A percentile compares a stretch with the other conserved stretches of the same genome.
phyloP scores from a whole-genome alignment of 2,329 filamentous ascomycete species.

The Onygenales sp. region DNA sequence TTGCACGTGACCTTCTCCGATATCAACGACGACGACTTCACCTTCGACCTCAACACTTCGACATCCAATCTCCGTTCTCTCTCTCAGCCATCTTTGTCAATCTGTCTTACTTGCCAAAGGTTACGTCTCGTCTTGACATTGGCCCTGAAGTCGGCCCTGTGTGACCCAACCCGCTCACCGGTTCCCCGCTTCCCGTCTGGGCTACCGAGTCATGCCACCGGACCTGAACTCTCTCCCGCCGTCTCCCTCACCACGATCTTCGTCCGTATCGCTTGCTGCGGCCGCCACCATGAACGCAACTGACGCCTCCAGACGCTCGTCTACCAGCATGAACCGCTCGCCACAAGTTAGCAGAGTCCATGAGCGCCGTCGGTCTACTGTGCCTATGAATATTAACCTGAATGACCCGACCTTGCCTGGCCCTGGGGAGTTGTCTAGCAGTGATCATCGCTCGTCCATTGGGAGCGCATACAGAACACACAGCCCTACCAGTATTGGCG shows the following conservation, averaged over 20 bases:
- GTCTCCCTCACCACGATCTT: conserved; percentile 53
- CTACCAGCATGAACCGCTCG: conserved; percentile 24
- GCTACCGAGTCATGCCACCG: conserved; percentile 50
- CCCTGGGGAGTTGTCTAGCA: conserved; percentile 28
- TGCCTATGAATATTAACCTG: conserved; percentile 29
- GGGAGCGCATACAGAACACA: conserved; percentile 30
- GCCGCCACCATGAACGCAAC: conserved; percentile 70
- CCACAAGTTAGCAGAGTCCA: conserved; percentile 18
- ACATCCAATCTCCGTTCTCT: neutral
- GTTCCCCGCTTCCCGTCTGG: neutral
- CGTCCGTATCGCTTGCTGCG: conserved; percentile 63
- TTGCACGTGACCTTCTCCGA: neutral
- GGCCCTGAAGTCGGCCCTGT: neutral
- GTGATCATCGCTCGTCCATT: conserved; percentile 29
- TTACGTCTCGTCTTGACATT: neutral
- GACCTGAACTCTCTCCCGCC: conserved; percentile 63
- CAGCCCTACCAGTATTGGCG: conserved; percentile 34
- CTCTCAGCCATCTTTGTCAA: neutral
- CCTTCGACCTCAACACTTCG: neutral
- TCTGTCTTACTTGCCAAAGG: neutral
- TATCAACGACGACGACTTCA: neutral
- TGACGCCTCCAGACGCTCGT: conserved; percentile 46
- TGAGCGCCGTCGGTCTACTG: conserved; percentile 35
- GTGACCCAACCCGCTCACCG: neutral
- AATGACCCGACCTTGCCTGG: conserved; percentile 28